Conservation (phyloP, 164 flowering plant species). For the Macadamia tetraphylla region DNA sequence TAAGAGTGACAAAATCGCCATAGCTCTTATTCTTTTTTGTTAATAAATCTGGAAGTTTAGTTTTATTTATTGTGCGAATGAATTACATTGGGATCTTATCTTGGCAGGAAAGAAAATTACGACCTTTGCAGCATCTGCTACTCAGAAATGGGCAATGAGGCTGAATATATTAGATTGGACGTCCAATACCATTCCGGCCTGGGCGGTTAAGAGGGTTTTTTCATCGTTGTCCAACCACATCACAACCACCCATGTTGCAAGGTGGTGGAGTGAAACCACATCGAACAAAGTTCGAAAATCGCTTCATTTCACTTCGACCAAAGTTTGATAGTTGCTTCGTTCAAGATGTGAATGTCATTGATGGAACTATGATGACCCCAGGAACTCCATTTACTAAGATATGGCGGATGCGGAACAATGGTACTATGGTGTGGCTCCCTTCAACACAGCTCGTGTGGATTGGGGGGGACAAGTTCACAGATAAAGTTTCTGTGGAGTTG, state of each 20-base stretch:
- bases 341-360: constrained; percentile 63
- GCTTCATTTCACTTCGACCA: constrained; percentile 33
- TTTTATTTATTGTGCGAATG: background rate
- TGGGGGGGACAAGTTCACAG: constrained; percentile 58
- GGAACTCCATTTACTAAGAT: constrained; percentile 71
- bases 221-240: constrained; percentile 11
- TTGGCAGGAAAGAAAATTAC: constrained; percentile 57
- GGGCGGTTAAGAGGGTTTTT: constrained; percentile 1
- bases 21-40: background rate
- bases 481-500: constrained; percentile 32
- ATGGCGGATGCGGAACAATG: constrained; percentile 88
- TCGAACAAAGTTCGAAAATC: constrained; percentile 45
- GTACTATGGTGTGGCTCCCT: constrained; percentile 52
- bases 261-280: constrained; percentile 16
- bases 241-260: constrained; percentile 13
- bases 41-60: background rate
- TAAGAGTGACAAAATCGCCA: constrained; percentile 30
- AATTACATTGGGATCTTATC: background rate
- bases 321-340: constrained; percentile 62
- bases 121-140: constrained; percentile 84
- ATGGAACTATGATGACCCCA: constrained; percentile 71
- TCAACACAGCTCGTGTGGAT: constrained; percentile 70
- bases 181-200: constrained; percentile 31
- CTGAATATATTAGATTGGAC: constrained; percentile 70
- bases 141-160: constrained; percentile 47